Evolutionary conservation across 2,329 filamentous ascomycete species (phyloP).

Genomic region (Aureobasidium sp.): DNA sequence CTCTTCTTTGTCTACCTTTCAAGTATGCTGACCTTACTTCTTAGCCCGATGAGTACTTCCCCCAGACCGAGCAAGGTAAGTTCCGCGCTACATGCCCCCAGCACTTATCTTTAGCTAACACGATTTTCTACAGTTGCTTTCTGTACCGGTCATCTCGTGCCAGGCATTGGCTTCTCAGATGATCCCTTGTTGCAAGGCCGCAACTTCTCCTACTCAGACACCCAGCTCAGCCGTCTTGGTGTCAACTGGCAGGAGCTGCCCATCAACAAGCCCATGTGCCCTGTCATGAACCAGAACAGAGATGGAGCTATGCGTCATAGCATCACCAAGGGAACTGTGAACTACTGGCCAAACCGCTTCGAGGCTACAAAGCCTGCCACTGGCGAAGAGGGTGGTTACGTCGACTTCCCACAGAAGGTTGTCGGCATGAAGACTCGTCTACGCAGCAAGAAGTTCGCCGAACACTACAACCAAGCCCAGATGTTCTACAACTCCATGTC

Average conservation of each 20-base stretch:
- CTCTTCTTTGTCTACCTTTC: neutral
- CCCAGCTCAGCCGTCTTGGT: constrained; percentile 61
- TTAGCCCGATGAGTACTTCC: constrained; percentile 62
- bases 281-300: constrained; percentile 67
- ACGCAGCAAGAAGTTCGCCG: constrained; percentile 64
- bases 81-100: too few relatives aligned
- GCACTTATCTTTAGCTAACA: too few relatives aligned
- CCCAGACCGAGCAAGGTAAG: constrained; percentile 62
- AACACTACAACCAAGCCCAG: constrained; percentile 70
- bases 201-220: constrained; percentile 60
- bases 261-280: constrained; percentile 67
- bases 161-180: constrained; percentile 68
- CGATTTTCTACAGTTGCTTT: constrained; percentile 49
- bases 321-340: constrained; percentile 64
- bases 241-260: constrained; percentile 70
- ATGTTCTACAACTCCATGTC: constrained; percentile 75
- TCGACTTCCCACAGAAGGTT: constrained; percentile 58
- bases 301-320: constrained; percentile 66
- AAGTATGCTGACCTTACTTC: neutral
- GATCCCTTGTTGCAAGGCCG: constrained; percentile 67
- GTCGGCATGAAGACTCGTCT: constrained; percentile 62
- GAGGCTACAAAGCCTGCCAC: constrained; percentile 55
- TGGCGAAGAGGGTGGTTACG: constrained; percentile 55
- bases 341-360: constrained; percentile 73
- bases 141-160: constrained; percentile 70